Base-by-base conservation (phyloP, 768 basidiomycete genomes). In the Xerocomellus dryophilus region DNA sequence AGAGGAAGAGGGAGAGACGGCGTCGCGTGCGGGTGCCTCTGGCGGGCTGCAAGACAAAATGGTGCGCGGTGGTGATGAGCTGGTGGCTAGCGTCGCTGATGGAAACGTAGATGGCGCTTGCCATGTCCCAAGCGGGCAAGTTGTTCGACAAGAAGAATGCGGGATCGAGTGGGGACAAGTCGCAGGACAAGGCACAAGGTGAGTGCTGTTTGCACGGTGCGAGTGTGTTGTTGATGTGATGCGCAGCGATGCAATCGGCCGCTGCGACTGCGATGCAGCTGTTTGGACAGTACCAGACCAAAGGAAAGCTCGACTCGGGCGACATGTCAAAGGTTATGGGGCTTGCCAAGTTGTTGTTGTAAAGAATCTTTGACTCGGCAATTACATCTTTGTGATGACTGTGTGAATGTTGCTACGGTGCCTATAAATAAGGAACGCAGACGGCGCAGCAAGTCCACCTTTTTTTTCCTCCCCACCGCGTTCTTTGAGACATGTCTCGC, bases 401-500 rank as follows among this genome's bases (percentile, higher is more conserved):
- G n/a, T n/a, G n/a, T n/a, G n/a, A n/a, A n/a, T 25, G 23, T 25
- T 25, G 23, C 5, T 25, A 3, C 4, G 23, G 29, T 10, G 23
- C n/a, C 38, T 51, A 56, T 55, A 59, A 65, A 59, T 59, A 53
- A 14, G 0, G 1, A 0, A 2, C 21, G 32, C 3, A 36, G 6
- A 17, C 9, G 25, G 29, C 29, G 29, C 29, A 29, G 29, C 29
- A 10, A 18, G 2, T 38, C 9, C 23, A 8, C n/a, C 14, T 15
- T 39, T 42, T 46, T 45, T 53, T 53, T 25, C 23, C 23, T 25
- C 3, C 23, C 9, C 29, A 20, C 18, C n/a, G 4, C n/a, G 27
- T 20, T 43, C 36, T 43, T 58, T 60, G 71, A 71, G 69, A 66
- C 66, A 80, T 80, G 79, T 76, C 76, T 62, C 75, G 71, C 64